Base-by-base conservation (phyloP, 331 rosid species). In the Acacia pycnantha region DNA sequence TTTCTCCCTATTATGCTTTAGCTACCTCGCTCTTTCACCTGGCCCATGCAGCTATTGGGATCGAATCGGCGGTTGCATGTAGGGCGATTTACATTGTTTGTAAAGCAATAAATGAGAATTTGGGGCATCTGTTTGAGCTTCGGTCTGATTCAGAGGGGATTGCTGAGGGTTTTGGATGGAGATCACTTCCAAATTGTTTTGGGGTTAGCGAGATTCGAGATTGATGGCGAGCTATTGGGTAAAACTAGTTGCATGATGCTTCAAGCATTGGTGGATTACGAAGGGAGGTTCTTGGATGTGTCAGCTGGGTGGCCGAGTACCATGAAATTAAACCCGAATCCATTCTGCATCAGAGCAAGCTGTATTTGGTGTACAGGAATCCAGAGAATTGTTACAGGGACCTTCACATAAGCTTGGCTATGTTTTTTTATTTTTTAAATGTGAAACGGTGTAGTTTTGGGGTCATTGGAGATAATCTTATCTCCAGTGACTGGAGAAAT, bases 291-390 rank as follows among this genome's bases (percentile, higher is more conserved):
- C 76, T 82, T 89, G 53, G 97, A 94, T 78, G 90, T 94, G 47
- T 92, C 98, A 1, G 92, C 98, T 2, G 98, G 97, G 11, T 92
- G 97, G 97, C 98, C 98, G 0, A 77, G 93, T 65, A 68, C 92
- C 0, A 79, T 92, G 88, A 89, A 80, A 47, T 92, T 87, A 89
- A 80, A 47, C 92, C 89, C 6, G 92, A 86, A 66, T 58, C 87
- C 3, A 82, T 94, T 78, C 82, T 94, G 85, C 91, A 59, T 59
- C 94, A 90, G 86, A 94, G 88, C 46, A 91, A 86, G 85, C 90
- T 94, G 12, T 92, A 85, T 46, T 70, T n/a, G 48, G 91, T 22
- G 87, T 94, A 43, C 90, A 84, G 85, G 90, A 92, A 71, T 85
- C 97, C 1, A 80, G 54, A 73, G 97, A 94, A 12, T 85, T 92